Percentiles rank a stretch among this genome's conserved stretches.
These are phyloP conservation scores for Epithemia pelagica DNA, from an alignment of 108 stramenopile species.

Conservation along the genomic window DNA sequence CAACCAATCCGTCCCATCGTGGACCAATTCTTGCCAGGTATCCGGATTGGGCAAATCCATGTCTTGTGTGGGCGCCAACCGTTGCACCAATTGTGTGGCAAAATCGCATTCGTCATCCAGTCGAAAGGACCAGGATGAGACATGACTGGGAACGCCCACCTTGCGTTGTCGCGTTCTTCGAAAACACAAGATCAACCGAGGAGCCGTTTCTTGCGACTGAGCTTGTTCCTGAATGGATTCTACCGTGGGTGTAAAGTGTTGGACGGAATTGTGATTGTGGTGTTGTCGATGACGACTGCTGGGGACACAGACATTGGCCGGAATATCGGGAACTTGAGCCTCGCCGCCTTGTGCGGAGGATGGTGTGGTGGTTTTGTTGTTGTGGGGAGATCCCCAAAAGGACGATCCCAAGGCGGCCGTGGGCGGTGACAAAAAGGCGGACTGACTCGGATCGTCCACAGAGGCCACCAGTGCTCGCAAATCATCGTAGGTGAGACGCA, in stretches of 20 bases:
- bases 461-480: slow-evolving; percentile 30
- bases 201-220: neutral
- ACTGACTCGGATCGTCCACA: slow-evolving; percentile 17
- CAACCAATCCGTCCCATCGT: slow-evolving; percentile 34
- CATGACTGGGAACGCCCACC: slow-evolving; percentile 20
- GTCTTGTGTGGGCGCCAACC: slow-evolving; percentile 37
- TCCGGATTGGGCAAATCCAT: slow-evolving; percentile 24
- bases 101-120: slow-evolving; percentile 89
- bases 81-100: slow-evolving; percentile 45
- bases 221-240: neutral
- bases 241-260: neutral
- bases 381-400: neutral
- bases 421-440: slow-evolving; percentile 17
- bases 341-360: slow-evolving; percentile 1
- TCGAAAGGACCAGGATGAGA: slow-evolving; percentile 46
- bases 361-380: neutral
- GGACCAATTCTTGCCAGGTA: slow-evolving; percentile 28
- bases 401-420: neutral
- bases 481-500: slow-evolving; percentile 63
- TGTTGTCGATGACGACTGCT: neutral
- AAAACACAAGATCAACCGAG: slow-evolving; percentile 58
- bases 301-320: slow-evolving; percentile 17
- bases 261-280: neutral
- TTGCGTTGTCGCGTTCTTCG: slow-evolving; percentile 61
- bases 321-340: slow-evolving; percentile 3